A percentile compares a stretch with the other conserved stretches of the same genome.
Evolutionary conservation across 129 eudicot genomes (phyloP).

Genomic region (Saussurea involucrata): DNA sequence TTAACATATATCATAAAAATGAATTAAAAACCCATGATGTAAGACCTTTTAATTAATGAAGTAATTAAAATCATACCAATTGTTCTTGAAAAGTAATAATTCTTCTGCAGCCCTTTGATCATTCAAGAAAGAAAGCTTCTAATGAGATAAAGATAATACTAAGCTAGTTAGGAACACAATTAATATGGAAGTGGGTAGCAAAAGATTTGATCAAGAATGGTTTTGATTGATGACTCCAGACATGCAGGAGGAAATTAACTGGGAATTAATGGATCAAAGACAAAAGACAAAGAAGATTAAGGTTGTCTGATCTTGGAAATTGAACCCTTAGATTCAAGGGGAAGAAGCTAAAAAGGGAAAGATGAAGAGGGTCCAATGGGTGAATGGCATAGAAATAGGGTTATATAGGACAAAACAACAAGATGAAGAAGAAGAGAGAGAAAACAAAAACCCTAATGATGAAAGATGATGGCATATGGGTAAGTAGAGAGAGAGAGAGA

Average conservation of each 20-base stretch:
- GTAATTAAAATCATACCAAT: slow-evolving; percentile 20
- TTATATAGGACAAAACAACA: slow-evolving; percentile 24
- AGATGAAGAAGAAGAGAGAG: slow-evolving; percentile 13
- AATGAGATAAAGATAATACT: neutral
- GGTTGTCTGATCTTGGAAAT: slow-evolving; percentile 59
- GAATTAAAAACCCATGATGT: neutral
- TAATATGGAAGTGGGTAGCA: neutral
- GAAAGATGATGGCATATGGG: slow-evolving; percentile 31
- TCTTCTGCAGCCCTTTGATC: neutral
- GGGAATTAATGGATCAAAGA: neutral
- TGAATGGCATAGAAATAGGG: slow-evolving; percentile 40
- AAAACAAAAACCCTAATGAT: slow-evolving; percentile 42
- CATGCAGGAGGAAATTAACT: slow-evolving; percentile 22
- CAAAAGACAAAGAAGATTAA: slow-evolving; percentile 27
- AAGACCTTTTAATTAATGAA: slow-evolving; percentile 7
- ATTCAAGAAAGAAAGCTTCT: slow-evolving; percentile 3
- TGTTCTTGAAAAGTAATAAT: slow-evolving; percentile 10
- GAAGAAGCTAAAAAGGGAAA: slow-evolving; percentile 31
- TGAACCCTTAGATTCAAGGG: slow-evolving; percentile 25
- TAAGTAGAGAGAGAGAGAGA: slow-evolving; percentile 4
- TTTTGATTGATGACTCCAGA: slow-evolving; percentile 9
- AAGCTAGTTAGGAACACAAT: too few relatives aligned
- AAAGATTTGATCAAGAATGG: slow-evolving; percentile 18
- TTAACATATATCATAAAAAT: slow-evolving; percentile 2
- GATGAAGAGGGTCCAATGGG: slow-evolving; percentile 44